These are phyloP conservation scores for Logfia minima DNA, from an alignment of 129 eudicot species.

Conservation along the genomic window DNA sequence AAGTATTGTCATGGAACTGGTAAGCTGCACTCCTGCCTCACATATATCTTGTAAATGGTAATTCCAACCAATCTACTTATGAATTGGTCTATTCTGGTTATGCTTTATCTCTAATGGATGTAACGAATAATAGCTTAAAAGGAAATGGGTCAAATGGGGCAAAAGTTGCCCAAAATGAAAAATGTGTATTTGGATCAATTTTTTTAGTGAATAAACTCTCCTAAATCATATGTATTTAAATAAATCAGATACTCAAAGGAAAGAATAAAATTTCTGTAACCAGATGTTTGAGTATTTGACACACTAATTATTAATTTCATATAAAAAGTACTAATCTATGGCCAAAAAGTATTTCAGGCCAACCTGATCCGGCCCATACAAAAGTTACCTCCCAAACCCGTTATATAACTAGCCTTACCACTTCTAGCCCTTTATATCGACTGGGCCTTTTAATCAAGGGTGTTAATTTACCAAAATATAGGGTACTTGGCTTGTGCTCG, in stretches of 20 bases:
- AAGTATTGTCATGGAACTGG: slow-evolving; percentile 97
- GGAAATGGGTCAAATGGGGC: background rate
- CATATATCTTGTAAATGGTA: background rate
- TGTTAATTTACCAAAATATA: slow-evolving; percentile 30
- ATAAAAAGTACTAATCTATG: background rate
- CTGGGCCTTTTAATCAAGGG: background rate
- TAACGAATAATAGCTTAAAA: background rate
- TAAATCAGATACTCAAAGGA: background rate
- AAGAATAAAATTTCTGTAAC: background rate
- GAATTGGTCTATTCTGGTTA: background rate
- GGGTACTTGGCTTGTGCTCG: slow-evolving; percentile 98
- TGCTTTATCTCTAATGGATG: background rate
- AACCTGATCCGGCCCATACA: background rate
- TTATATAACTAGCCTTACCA: background rate
- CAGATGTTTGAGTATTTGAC: background rate
- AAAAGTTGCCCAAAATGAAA: background rate
- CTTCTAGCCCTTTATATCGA: background rate
- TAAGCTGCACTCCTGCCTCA: slow-evolving; percentile 21
- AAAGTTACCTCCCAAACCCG: too few relatives aligned
- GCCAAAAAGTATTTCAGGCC: background rate
- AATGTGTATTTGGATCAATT: too few relatives aligned
- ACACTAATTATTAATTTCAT: background rate
- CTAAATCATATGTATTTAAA: background rate
- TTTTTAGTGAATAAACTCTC: background rate
- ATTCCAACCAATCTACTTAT: background rate